Evolutionary conservation across 2,329 filamentous ascomycete genomes (phyloP).

Genomic region (Dactylellina sp.): DNA sequence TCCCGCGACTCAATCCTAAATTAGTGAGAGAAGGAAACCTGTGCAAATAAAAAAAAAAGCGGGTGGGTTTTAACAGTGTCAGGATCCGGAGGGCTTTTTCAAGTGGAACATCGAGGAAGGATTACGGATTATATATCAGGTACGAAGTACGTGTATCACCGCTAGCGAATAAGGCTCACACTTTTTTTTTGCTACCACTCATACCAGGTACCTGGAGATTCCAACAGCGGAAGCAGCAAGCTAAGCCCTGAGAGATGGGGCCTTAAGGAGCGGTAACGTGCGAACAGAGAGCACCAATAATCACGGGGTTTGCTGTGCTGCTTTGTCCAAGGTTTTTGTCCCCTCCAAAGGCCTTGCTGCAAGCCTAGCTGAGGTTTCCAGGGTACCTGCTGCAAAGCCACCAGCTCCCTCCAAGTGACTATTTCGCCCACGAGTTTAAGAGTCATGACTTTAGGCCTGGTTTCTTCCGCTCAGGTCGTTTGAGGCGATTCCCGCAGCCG

Average conservation of each 20-base stretch:
- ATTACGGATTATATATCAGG: slow-evolving; percentile 15
- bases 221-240: no score
- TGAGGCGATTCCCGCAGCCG: slow-evolving; percentile 14
- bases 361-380: slow-evolving; percentile 9
- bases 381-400: slow-evolving; percentile 1
- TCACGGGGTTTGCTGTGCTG: slow-evolving; percentile 2
- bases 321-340: no score
- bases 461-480: slow-evolving; percentile 2
- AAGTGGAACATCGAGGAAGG: not conserved
- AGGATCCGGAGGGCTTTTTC: slow-evolving; percentile 4
- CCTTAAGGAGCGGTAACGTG: slow-evolving; percentile 9
- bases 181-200: not conserved
- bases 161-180: slow-evolving; percentile 14
- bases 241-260: not conserved
- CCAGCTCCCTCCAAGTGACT: slow-evolving; percentile 22
- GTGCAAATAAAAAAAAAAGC: not conserved
- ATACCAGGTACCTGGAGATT: not conserved
- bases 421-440: slow-evolving; percentile 35
- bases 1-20: not conserved
- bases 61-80: slow-evolving; percentile 1
- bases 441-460: slow-evolving; percentile 46
- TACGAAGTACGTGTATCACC: not conserved
- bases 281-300: not conserved
- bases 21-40: not conserved
- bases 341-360: slow-evolving; percentile 12